A percentile compares a stretch with the other conserved stretches of the same genome.
These are phyloP conservation scores for Wilhelminamyces savonicus DNA, from an alignment of 805 yeast genomes.

Conservation along the genomic window DNA sequence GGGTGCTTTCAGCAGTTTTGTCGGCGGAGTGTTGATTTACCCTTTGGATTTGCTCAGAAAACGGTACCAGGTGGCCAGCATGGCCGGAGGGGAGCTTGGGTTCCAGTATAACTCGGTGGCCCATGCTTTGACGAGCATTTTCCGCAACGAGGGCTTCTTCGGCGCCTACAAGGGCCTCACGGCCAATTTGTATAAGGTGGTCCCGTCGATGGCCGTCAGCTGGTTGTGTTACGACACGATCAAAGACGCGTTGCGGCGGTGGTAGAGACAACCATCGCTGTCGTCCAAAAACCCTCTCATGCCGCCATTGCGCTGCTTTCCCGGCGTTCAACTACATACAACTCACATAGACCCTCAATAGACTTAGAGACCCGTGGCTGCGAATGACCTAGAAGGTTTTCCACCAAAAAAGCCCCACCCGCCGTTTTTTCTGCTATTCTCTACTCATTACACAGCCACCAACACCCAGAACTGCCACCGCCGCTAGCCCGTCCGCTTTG, in stretches of 20 bases:
- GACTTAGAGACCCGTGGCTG: too few species aligned
- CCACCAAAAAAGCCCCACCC: too few species aligned
- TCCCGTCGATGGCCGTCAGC: slow-evolving; percentile 93
- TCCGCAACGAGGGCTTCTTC: slow-evolving; percentile 62
- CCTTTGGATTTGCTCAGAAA: slow-evolving; percentile 88
- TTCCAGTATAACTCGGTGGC: slow-evolving; percentile 71
- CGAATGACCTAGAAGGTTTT: too few species aligned
- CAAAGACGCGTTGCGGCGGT: slow-evolving; percentile 34
- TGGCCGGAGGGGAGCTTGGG: slow-evolving; percentile 74
- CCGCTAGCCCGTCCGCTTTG: too few species aligned
- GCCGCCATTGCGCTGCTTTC: too few species aligned
- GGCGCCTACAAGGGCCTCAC: slow-evolving; percentile 72
- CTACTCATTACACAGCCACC: too few species aligned
- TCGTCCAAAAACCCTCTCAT: too few species aligned
- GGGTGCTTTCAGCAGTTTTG: slow-evolving; percentile 84
- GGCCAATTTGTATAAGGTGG: slow-evolving; percentile 82
- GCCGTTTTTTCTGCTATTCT: too few species aligned
- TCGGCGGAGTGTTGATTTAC: slow-evolving; percentile 85
- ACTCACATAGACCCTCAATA: too few species aligned
- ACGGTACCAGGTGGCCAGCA: slow-evolving; percentile 83
- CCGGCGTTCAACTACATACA: too few species aligned
- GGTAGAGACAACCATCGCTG: too few species aligned
- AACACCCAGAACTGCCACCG: too few species aligned
- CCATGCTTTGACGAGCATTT: slow-evolving; percentile 69
- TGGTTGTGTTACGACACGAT: slow-evolving; percentile 82